Evolutionary conservation across 2,329 filamentous ascomycete genomes (phyloP).

Genomic region (Cladosporium sp.): DNA sequence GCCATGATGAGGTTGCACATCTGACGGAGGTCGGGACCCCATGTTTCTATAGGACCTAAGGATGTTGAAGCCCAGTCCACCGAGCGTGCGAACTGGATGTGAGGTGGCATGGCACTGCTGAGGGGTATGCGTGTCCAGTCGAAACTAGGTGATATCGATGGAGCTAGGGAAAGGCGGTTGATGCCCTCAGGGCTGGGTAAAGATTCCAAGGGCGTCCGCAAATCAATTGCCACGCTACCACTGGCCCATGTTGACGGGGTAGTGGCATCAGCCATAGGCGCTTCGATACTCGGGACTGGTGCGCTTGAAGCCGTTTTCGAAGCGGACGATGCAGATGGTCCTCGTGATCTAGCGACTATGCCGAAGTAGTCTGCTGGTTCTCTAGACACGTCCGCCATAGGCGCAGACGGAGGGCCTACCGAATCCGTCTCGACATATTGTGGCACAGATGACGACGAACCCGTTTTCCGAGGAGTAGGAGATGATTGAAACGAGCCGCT

Average conservation of each 20-base stretch:
- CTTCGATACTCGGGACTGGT: slow-evolving; percentile 1
- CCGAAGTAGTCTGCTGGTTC: slow-evolving; percentile 30
- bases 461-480: slow-evolving; percentile 16
- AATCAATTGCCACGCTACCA: background rate
- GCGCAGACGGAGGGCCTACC: background rate
- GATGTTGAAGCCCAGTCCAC: slow-evolving; percentile 70
- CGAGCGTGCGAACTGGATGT: slow-evolving; percentile 69
- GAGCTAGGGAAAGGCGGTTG: slow-evolving; percentile 25
- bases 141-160: slow-evolving; percentile 41
- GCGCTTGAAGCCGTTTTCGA: background rate
- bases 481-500: slow-evolving; percentile 45
- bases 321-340: background rate
- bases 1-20: slow-evolving; percentile 83
- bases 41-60: slow-evolving; percentile 70
- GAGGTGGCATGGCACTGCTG: slow-evolving; percentile 59
- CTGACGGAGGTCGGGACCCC: slow-evolving; percentile 66
- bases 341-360: background rate
- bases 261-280: background rate
- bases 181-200: background rate
- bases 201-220: background rate
- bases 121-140: slow-evolving; percentile 76
- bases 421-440: slow-evolving; percentile 8
- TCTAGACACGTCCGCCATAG: background rate
- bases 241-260: background rate
- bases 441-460: slow-evolving; percentile 26